Percentiles rank a stretch among this genome's conserved stretches.
Conservation (phyloP, 129 eudicot genomes). For the Apium graveolens region DNA sequence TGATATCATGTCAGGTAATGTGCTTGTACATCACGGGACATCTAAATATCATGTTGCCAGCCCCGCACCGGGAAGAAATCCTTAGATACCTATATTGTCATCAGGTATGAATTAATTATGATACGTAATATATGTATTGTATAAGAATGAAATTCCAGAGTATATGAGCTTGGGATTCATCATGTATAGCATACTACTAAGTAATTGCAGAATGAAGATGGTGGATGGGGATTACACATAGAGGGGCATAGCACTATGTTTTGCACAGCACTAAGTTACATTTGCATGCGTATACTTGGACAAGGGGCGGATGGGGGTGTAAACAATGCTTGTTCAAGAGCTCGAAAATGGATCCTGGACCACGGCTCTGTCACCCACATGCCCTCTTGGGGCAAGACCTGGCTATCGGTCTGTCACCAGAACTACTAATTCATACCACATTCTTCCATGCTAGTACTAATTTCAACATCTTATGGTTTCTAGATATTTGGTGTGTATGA, state of each 20-base stretch:
- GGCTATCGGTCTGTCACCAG: constrained; percentile 45
- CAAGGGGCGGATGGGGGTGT: constrained; percentile 46
- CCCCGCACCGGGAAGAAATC: constrained; percentile 35
- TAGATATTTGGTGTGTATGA: constrained; percentile 54
- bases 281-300: constrained; percentile 60
- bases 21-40: constrained; percentile 48
- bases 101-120: background rate
- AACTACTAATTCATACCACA: too few species aligned
- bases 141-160: too few species aligned
- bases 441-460: background rate
- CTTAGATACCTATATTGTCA: constrained; percentile 23
- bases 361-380: constrained; percentile 60
- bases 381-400: constrained; percentile 83
- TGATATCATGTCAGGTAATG: constrained; percentile 31
- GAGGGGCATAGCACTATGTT: constrained; percentile 71
- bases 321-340: constrained; percentile 45
- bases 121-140: too few species aligned
- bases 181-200: too few species aligned
- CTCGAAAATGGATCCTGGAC: constrained; percentile 71
- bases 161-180: too few species aligned
- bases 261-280: constrained; percentile 44
- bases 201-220: constrained; percentile 58
- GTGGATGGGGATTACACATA: constrained; percentile 75
- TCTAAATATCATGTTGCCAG: constrained; percentile 25
- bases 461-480: background rate